Conservation (phyloP, 805 yeast species). For the Yamadazyma akitaensis region DNA sequence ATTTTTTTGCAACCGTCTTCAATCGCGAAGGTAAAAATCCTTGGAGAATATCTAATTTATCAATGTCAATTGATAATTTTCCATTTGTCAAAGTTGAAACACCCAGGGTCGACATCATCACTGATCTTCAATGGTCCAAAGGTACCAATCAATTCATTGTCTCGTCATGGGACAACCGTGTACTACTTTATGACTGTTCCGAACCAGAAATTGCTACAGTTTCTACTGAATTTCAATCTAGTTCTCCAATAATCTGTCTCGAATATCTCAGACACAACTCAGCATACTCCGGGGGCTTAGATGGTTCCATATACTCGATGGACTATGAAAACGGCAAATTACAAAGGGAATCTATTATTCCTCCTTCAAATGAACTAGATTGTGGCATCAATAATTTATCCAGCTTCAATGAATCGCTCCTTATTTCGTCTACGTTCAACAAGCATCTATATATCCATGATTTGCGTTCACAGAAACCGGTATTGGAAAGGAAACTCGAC, state of each 20-base stretch:
- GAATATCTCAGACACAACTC: constrained; percentile 21
- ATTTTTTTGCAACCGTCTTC: background rate
- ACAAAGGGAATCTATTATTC: constrained; percentile 8
- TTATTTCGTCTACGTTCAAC: constrained; percentile 65
- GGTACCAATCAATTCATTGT: constrained; percentile 37
- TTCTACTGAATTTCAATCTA: constrained; percentile 10
- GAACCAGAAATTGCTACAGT: background rate
- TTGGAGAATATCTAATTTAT: background rate
- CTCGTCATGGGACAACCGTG: constrained; percentile 57
- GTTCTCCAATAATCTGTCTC: constrained; percentile 26
- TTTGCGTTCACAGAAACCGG: constrained; percentile 19
- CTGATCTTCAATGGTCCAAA: constrained; percentile 41
- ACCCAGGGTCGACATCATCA: constrained; percentile 38
- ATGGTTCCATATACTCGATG: constrained; percentile 50
- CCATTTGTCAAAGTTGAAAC: constrained; percentile 18
- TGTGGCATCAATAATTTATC: constrained; percentile 36
- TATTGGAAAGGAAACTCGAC: constrained; percentile 21
- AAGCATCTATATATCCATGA: constrained; percentile 49
- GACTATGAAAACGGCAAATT: constrained; percentile 45
- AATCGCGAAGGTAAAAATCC: background rate
- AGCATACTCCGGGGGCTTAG: constrained; percentile 49
- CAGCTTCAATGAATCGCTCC: constrained; percentile 22
- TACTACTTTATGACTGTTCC: constrained; percentile 39
- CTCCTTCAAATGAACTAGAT: constrained; percentile 13
- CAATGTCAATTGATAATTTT: background rate